Percentiles rank a stretch among this genome's conserved stretches.
Conservation (phyloP, 179 eudicot species). For the Gypsophila paniculata region DNA sequence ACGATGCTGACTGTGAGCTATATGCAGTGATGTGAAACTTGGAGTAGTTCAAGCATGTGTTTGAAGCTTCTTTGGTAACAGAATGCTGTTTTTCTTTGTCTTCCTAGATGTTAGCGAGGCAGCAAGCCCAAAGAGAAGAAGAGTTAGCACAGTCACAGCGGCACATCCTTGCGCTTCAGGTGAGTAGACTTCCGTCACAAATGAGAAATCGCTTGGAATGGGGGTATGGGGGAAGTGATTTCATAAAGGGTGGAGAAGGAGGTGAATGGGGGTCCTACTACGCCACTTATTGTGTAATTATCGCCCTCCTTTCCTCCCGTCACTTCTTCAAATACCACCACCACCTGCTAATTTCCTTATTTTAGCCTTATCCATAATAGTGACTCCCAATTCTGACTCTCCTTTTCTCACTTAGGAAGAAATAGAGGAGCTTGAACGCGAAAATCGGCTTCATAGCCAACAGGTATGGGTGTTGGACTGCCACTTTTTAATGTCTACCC, state of each 20-base stretch:
- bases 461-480: conserved; percentile 47
- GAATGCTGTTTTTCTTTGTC: conserved; percentile 11
- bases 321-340: not conserved
- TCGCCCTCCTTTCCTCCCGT: not conserved
- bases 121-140: conserved; percentile 99
- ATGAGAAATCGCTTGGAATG: conserved; percentile 15
- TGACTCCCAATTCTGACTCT: conserved; percentile 18
- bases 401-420: conserved; percentile 60
- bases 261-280: not conserved
- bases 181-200: conserved; percentile 33
- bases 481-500: conserved; percentile 10
- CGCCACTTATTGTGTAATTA: not conserved
- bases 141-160: conserved; percentile 96
- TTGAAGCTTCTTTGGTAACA: conserved; percentile 1
- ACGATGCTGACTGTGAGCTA: not conserved
- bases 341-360: not conserved
- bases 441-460: conserved; percentile 90
- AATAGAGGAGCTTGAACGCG: conserved; percentile 97
- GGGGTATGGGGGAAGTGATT: not conserved
- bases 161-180: conserved; percentile 98
- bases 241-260: not conserved
- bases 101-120: conserved; percentile 88
- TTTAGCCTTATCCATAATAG: not conserved
- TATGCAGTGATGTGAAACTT: not conserved
- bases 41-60: not conserved